Evolutionary conservation across 1,139 yeast genomes (phyloP), one percentile per base, ranked within the genome.

Genomic region (Lodderomyces pseudojiufengensis): DNA sequence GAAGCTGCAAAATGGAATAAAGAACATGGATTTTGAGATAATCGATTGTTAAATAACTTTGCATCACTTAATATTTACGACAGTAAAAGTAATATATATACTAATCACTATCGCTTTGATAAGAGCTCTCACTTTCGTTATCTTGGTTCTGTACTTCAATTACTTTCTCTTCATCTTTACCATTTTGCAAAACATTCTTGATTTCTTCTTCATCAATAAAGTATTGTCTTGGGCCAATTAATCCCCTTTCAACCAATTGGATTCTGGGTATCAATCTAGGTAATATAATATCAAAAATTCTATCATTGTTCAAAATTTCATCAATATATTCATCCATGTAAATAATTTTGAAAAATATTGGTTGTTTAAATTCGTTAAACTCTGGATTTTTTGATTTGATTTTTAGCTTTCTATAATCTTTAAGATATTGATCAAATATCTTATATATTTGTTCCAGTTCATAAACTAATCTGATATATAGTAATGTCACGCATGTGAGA

Each of bases 261-360:
- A 51, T 50, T 34, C 80, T 51, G 1, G 60, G 57, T 7, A 55
- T 54, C 40, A 84, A 45, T 35, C 84, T 56, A 0, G 94, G 94
- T 31, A 84, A 51, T 2, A 78, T 68, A 34, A 83, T 55, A 43
- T 77, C 88, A 27, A 78, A 65, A 11, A 76, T 78, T 36, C 85
- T 59, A 31, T 70, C 73, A 15, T 66, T 57, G 1, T 48, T 58
- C 25, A 83, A 52, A 35, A 84, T 52, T 8, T 54, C 57, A 46
- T 84, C 90, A 0, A 73, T 63, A 57, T 76, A 74, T 48, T 74
- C 81, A 51, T 84, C 94, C 61, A 84, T 66, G 48, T 68, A 60
- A 4, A 64, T 63, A 25, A 67, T 59, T 33, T 39, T 49, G 48
- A 49, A 73, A 53, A 46, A 51, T 15, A 42, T 48, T 2, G 58